Evolutionary conservation across 148 eudicot species (phyloP).

Genomic region (Arctostaphylos glauca): DNA sequence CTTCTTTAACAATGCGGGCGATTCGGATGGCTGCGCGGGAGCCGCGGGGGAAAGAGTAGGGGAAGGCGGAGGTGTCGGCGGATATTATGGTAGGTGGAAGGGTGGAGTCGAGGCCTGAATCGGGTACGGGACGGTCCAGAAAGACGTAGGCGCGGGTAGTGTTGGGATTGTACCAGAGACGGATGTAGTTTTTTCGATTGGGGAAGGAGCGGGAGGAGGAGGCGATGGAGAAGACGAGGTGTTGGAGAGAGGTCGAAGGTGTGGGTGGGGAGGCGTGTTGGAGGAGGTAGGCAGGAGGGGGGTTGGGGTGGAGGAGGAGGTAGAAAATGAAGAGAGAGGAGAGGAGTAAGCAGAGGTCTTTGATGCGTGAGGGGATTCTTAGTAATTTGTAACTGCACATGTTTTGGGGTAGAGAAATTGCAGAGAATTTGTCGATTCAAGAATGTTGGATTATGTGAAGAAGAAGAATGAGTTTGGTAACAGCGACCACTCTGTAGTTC

Average conservation of each 20-base stretch:
- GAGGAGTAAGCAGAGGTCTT: slow-evolving; percentile 22
- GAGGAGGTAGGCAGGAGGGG: background rate
- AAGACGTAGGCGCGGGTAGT: background rate
- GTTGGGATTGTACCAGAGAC: background rate
- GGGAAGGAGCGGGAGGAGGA: slow-evolving; percentile 4
- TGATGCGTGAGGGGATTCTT: slow-evolving; percentile 14
- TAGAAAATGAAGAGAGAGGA: slow-evolving; percentile 21
- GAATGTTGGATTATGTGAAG: no score
- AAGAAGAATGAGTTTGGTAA: no score
- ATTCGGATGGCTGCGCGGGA: slow-evolving; percentile 58
- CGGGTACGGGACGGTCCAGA: background rate
- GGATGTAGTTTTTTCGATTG: background rate
- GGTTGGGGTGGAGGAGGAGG: slow-evolving; percentile 22
- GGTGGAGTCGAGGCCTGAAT: background rate
- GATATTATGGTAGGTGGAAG: background rate
- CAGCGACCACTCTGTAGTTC: no score
- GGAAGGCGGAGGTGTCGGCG: slow-evolving; percentile 28
- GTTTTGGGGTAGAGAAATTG: background rate
- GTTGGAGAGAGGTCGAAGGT: slow-evolving; percentile 30
- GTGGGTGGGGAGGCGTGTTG: background rate
- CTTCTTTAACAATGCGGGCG: slow-evolving; percentile 62
- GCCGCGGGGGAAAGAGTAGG: slow-evolving; percentile 46
- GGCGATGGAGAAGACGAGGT: slow-evolving; percentile 55
- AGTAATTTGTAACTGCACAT: background rate
- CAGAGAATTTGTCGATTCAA: background rate